phyloP scores from a whole-genome alignment of 1,284 basidiomycete genomes.

The Puccinia sorghi region DNA sequence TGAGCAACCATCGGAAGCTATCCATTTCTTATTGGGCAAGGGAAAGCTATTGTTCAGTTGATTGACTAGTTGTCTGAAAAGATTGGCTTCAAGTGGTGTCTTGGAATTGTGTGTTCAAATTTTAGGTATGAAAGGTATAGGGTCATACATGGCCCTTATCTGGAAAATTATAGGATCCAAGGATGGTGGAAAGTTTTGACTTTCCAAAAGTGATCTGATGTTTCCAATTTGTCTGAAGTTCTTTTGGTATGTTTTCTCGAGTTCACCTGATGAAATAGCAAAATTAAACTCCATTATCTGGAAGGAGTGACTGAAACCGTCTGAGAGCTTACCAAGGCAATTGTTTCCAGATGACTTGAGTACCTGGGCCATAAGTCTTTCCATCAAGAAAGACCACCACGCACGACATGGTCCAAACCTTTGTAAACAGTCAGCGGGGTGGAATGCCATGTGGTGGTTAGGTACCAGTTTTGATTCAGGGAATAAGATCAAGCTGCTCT shows the following conservation, averaged over 20 bases:
- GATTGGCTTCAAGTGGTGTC: background rate
- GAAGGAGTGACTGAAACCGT: background rate
- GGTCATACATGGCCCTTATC: background rate
- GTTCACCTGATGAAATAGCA: background rate
- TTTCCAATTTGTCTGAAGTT: background rate
- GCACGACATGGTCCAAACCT: constrained; percentile 17
- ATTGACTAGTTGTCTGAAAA: background rate
- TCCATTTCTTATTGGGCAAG: background rate
- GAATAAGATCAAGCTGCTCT: background rate
- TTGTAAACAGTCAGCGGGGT: constrained; percentile 14
- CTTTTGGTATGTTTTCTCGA: background rate
- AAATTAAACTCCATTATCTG: background rate
- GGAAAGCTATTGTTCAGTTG: constrained; percentile 9
- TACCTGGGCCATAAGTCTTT: background rate
- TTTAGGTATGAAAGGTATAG: background rate
- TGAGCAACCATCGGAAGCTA: background rate
- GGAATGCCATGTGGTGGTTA: constrained; percentile 42
- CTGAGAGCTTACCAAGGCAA: background rate
- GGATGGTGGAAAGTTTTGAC: background rate
- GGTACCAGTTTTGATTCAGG: background rate
- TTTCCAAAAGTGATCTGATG: background rate
- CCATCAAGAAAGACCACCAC: constrained; percentile 27
- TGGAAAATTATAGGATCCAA: background rate
- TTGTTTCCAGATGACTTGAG: constrained; percentile 6
- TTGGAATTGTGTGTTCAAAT: background rate